Conservation (phyloP, 75 land plant species). For the Pinus albicaulis region DNA sequence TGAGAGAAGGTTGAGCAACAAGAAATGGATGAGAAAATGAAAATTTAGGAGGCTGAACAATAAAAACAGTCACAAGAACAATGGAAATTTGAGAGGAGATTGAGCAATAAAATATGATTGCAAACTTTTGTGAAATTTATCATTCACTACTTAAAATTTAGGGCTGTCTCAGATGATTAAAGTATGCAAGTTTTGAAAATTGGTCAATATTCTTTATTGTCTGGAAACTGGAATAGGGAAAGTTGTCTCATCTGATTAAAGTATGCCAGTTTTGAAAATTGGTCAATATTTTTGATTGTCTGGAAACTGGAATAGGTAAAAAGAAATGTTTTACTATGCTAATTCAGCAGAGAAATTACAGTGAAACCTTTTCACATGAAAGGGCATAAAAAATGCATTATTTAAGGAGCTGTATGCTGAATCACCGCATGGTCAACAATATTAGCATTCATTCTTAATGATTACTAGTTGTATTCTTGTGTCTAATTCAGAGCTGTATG, state of each 20-base stretch:
- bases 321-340: no score
- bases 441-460: background rate
- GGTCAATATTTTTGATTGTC: no score
- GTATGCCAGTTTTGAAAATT: no score
- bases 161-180: no score
- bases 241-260: no score
- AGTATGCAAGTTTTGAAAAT: no score
- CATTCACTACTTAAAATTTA: no score
- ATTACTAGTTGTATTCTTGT: background rate
- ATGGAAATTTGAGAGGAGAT: background rate
- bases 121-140: background rate
- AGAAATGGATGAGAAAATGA: background rate
- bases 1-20: background rate
- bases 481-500: background rate
- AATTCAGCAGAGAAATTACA: no score
- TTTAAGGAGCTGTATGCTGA: background rate
- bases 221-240: no score
- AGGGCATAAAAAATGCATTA: background rate
- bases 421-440: background rate
- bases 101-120: background rate
- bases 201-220: no score
- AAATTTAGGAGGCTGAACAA: background rate
- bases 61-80: background rate
- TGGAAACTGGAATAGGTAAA: no score
- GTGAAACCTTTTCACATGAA: background rate